Evolutionary conservation across 1,139 yeast genomes (phyloP), one percentile per base, ranked within the genome.

Genomic region (Kurtzmaniella quercitrusa): DNA sequence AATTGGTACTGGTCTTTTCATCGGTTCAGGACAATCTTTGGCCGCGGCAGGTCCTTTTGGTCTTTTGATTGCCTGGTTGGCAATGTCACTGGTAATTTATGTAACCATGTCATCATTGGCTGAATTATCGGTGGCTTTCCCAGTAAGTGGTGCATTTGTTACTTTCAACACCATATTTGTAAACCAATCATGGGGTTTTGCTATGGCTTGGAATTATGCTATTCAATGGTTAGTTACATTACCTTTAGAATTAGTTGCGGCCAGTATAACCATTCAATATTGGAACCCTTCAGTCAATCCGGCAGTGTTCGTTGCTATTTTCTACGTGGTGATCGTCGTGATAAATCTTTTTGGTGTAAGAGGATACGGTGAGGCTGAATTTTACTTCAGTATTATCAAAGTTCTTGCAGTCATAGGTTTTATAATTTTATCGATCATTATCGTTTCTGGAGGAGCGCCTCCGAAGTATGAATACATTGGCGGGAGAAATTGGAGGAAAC

Each of bases 201-300:
- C 72, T 33, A 64, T 68, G 60, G 71, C 71, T 14, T 67, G 72
- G 71, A 66, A 66, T 51, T 68, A 68, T 53, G 71, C 70, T 26
- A 48, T 68, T 42, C 71, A 66, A 50, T 68, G 72, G 71, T 50
- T 67, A 33, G 63, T 67, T 7, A 65, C 68, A 6, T 50, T 66
- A 43, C 72, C 73, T 1, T 56, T 68, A 44, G 71, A 67, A 50
- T 55, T 68, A 46, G 70, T 68, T 19, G 68, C 73, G 17, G 72
- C 71, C 3, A 55, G 71, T 3, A 63, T 67, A 39, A 62, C 71
- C 26, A 58, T 68, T 19, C 57, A 56, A 36, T 65, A 53, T 40
- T 65, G 70, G 70, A 50, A 58, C 35, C 47, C 53, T 4, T 33
- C 46, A 2, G 53, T 61, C 1, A 59, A 62, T 37, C 61, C 68